Percentiles rank a stretch among this genome's conserved stretches.
Evolutionary conservation across 2,329 filamentous ascomycete genomes (phyloP).

Genomic region (Cytospora schulzeri): DNA sequence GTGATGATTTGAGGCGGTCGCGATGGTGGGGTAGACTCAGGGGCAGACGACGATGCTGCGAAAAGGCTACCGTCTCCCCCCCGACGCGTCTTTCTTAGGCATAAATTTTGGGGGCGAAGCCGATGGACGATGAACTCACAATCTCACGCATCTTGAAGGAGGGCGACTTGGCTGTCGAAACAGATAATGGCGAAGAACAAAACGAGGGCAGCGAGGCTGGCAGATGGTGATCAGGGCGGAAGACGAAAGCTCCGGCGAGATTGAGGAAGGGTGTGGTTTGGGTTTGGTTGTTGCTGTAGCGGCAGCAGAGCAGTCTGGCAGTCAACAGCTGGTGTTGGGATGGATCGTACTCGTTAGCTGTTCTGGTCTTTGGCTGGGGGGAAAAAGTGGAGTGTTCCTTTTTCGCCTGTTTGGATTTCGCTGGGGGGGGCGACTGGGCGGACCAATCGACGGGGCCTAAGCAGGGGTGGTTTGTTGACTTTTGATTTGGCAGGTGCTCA

Average conservation of each 20-base stretch:
- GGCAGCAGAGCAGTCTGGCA: neutral
- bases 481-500: constrained; percentile 18
- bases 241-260: constrained; percentile 22
- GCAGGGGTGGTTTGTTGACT: constrained; percentile 26
- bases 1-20: constrained; percentile 21
- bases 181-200: constrained; percentile 10
- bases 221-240: constrained; percentile 17
- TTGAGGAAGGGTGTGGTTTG: constrained; percentile 11
- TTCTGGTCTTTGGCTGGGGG: neutral
- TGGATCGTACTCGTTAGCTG: neutral
- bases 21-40: constrained; percentile 35
- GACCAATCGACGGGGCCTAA: neutral
- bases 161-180: constrained; percentile 17
- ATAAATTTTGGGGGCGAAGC: constrained; percentile 6
- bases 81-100: constrained; percentile 33
- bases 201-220: constrained; percentile 13
- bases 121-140: constrained; percentile 50
- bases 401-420: neutral
- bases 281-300: constrained; percentile 14
- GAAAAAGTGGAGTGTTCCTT: neutral
- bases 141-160: constrained; percentile 72
- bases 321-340: constrained; percentile 1
- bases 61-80: constrained; percentile 23
- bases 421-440: constrained; percentile 2
- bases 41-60: constrained; percentile 27